A percentile compares a stretch with the other conserved stretches of the same genome.
Evolutionary conservation across 331 rosid genomes (phyloP).

Genomic region (Rosa hybrid): DNA sequence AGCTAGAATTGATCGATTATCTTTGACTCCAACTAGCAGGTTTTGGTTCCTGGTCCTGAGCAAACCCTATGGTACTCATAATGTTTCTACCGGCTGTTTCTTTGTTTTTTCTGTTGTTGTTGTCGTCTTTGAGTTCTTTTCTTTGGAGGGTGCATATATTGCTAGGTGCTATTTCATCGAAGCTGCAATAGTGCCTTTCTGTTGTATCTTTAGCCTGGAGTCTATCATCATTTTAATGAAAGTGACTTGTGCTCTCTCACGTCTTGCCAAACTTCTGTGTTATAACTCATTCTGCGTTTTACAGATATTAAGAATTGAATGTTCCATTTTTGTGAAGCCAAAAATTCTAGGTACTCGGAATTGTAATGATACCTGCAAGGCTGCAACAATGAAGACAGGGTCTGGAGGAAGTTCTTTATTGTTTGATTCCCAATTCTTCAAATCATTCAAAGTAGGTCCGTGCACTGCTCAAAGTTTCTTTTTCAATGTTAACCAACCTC

Average conservation of each 20-base stretch:
- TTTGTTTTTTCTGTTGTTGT: conserved; percentile 1
- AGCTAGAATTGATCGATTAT: conserved; percentile 50
- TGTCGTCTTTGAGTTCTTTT: conserved; percentile 34
- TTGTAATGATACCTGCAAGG: neutral
- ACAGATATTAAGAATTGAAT: neutral
- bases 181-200: conserved; percentile 40
- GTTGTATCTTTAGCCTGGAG: conserved; percentile 55
- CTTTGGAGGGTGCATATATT: conserved; percentile 34
- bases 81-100: conserved; percentile 45
- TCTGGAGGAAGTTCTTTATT: neutral
- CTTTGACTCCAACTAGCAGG: conserved; percentile 47
- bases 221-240: conserved; percentile 41
- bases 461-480: neutral
- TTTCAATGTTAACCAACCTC: neutral
- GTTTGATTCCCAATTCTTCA: neutral
- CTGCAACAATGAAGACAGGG: neutral
- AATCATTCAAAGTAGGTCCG: neutral
- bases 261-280: neutral
- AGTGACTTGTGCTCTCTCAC: conserved; percentile 31
- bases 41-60: conserved; percentile 50
- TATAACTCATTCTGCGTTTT: neutral
- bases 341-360: neutral
- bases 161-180: conserved; percentile 49
- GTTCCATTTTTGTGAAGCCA: neutral
- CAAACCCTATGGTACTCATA: conserved; percentile 35